Conservation (phyloP, 163 green algal genomes). For the Scenedesmus sp. region DNA sequence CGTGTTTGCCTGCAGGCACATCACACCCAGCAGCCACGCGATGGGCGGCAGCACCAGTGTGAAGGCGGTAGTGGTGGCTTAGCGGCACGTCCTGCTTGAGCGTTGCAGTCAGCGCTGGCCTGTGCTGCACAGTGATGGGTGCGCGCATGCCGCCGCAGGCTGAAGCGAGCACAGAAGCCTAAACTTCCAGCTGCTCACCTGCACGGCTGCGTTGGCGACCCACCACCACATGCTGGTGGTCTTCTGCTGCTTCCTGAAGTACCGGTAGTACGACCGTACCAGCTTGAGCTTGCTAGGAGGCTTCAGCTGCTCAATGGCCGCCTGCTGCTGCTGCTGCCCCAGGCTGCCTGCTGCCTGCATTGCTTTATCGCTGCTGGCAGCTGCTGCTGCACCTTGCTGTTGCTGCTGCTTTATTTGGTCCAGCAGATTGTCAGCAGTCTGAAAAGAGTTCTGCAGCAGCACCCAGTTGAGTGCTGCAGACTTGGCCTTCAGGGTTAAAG, state of each 20-base stretch:
- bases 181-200: slow-evolving; percentile 30
- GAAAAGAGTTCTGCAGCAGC: slow-evolving; percentile 18
- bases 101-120: too few species aligned
- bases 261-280: slow-evolving; percentile 42
- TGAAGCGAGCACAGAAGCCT: too few species aligned
- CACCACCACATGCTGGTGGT: slow-evolving; percentile 54
- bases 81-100: too few species aligned
- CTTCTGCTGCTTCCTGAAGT: slow-evolving; percentile 48
- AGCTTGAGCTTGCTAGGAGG: background rate
- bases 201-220: slow-evolving; percentile 28
- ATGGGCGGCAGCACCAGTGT: background rate
- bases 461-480: slow-evolving; percentile 44
- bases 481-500: slow-evolving; percentile 51
- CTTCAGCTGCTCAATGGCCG: slow-evolving; percentile 34
- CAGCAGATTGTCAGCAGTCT: slow-evolving; percentile 34
- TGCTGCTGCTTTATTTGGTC: slow-evolving; percentile 36
- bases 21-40: background rate
- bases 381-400: background rate
- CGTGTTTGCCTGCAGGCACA: slow-evolving; percentile 34
- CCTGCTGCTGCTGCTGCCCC: background rate
- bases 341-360: background rate
- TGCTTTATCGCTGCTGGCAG: background rate
- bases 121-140: background rate
- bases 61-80: background rate
- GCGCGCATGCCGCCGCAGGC: background rate